Evolutionary conservation across 2,329 filamentous ascomycete species (phyloP).

Genomic region (Aspergillus ustus): DNA sequence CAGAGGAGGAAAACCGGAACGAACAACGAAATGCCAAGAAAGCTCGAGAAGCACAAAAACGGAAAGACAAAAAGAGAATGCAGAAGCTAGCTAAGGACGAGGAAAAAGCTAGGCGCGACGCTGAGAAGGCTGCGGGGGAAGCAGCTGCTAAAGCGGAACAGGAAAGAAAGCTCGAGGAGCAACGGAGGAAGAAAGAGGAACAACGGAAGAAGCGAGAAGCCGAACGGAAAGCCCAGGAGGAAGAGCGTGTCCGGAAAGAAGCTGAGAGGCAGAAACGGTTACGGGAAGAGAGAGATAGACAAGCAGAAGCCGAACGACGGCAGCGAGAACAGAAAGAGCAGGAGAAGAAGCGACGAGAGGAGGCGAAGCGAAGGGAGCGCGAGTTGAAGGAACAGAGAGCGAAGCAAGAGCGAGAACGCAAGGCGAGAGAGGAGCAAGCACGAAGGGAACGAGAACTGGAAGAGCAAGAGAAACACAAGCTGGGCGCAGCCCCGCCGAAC

Average conservation of each 20-base stretch:
- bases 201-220: conserved; percentile 89
- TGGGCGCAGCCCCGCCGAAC: conserved; percentile 62
- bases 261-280: conserved; percentile 78
- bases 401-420: conserved; percentile 66
- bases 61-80: conserved; percentile 88
- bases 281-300: conserved; percentile 83
- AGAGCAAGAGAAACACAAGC: conserved; percentile 56
- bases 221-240: conserved; percentile 86
- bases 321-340: conserved; percentile 76
- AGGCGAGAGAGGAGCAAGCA: conserved; percentile 48
- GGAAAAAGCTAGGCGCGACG: conserved; percentile 84
- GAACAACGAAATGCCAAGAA: conserved; percentile 88
- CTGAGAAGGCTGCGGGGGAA: conserved; percentile 87
- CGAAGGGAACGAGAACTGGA: conserved; percentile 59
- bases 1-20: conserved; percentile 78
- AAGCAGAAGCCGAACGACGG: conserved; percentile 84
- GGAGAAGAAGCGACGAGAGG: conserved; percentile 76
- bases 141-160: conserved; percentile 76
- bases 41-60: conserved; percentile 90
- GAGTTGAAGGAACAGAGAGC: conserved; percentile 68
- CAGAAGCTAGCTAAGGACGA: conserved; percentile 91
- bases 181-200: conserved; percentile 81
- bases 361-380: conserved; percentile 75
- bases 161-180: conserved; percentile 78
- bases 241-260: conserved; percentile 83